Conservation (phyloP, 192 early-diverging fungal genomes). For the Coemansia sp. region DNA sequence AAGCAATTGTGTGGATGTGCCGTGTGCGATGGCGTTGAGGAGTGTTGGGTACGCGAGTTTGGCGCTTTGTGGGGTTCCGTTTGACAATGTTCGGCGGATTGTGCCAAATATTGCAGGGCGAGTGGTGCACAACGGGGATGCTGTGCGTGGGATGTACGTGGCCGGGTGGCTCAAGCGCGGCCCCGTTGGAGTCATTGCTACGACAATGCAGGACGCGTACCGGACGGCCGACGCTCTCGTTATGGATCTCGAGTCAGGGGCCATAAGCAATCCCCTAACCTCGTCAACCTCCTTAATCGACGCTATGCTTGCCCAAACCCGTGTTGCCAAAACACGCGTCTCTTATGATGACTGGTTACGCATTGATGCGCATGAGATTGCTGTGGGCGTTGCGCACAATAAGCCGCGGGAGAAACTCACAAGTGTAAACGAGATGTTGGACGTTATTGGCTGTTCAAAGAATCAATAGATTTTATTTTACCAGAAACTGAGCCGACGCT, state of each 20-base stretch:
- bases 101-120: slow-evolving; percentile 85
- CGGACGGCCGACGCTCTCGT: slow-evolving; percentile 83
- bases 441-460: slow-evolving; percentile 17
- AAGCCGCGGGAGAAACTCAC: slow-evolving; percentile 86
- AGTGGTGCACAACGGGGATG: slow-evolving; percentile 54
- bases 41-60: slow-evolving; percentile 88
- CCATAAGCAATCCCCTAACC: slow-evolving; percentile 3
- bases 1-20: slow-evolving; percentile 56
- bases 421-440: slow-evolving; percentile 62
- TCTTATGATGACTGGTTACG: slow-evolving; percentile 79
- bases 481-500: slow-evolving; percentile 26
- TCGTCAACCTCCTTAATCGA: slow-evolving; percentile 13
- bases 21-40: slow-evolving; percentile 69
- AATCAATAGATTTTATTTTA: slow-evolving; percentile 4
- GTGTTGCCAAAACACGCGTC: slow-evolving; percentile 47
- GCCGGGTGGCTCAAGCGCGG: slow-evolving; percentile 97
- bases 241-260: slow-evolving; percentile 55
- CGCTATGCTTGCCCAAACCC: slow-evolving; percentile 17
- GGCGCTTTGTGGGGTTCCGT: slow-evolving; percentile 70
- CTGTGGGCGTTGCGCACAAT: slow-evolving; percentile 59
- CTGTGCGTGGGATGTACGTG: slow-evolving; percentile 75
- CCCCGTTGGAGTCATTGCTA: slow-evolving; percentile 88
- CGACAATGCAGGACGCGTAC: slow-evolving; percentile 92
- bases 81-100: slow-evolving; percentile 63
- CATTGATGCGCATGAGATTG: slow-evolving; percentile 75